Base-by-base conservation (phyloP, 306 rosid genomes). In the Prosopis cineraria region DNA sequence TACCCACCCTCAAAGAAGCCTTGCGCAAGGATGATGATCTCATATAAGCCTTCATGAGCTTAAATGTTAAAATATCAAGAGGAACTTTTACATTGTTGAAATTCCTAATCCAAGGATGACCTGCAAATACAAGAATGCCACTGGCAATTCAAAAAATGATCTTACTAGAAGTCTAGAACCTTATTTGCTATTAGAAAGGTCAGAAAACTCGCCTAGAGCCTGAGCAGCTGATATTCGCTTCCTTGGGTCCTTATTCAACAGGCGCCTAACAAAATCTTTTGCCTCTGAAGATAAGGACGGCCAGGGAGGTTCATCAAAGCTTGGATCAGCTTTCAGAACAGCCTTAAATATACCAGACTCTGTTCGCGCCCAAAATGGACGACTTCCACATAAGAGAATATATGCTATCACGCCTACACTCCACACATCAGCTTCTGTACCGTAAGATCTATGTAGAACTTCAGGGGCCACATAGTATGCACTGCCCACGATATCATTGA, bases 391-490 rank as follows among this genome's bases (percentile, higher is more conserved):
- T 81, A 90, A 71, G 41, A 90, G 89, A 83, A 90, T 90, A 81
- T 90, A 90, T 67, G 94, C 92, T 44, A 90, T 88, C 47, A 90
- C 94, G 16, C 94, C 94, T 60, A 90, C 47, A 53, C 94, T 90
- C 94, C 94, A 90, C 24, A 85, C 92, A 81, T 90, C 94, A 22
- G 94, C 94, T 87, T 88, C 94, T 17, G 94, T 88, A 68, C 87
- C 73, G 65, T 90, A 90, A 74, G 89, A 84, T 78, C 92, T 82
- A 78, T 88, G 94, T 7, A 90, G 83, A 81, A 90, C 94, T 76
- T 90, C 94, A n/a, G 94, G 94, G 31, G 94, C 92, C 29, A 90
- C 94, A 14, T 90, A 90, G 73, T 88, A 90, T 68, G 94, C 94
- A 69, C 94, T 90, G 71, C 94, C 94, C 20, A 90, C 94, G 63